phyloP scores from a whole-genome alignment of 805 yeast genomes.

The Ogataea saltuana region DNA sequence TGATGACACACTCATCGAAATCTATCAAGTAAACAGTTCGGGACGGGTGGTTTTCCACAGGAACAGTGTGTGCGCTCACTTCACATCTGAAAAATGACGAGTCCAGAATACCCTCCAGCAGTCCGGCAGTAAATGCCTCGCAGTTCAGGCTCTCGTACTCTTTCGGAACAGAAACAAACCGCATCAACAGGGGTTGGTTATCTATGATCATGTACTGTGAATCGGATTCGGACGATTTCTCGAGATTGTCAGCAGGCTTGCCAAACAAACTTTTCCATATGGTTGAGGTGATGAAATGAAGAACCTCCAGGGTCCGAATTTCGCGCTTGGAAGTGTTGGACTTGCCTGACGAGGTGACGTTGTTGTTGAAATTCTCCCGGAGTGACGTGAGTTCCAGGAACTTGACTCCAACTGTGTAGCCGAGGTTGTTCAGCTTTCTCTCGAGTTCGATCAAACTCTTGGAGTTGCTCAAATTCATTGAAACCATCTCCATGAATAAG shows the following conservation, averaged over 20 bases:
- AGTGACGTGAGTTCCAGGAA: constrained; percentile 66
- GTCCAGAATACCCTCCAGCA: constrained; percentile 80
- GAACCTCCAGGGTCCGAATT: constrained; percentile 65
- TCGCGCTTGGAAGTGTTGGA: constrained; percentile 69
- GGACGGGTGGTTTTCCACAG: constrained; percentile 55
- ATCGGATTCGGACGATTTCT: constrained; percentile 52
- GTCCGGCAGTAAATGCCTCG: constrained; percentile 82
- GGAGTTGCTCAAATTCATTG: constrained; percentile 60
- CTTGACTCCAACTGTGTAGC: constrained; percentile 76
- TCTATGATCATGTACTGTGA: constrained; percentile 80
- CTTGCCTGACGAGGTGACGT: constrained; percentile 49
- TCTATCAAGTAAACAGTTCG: constrained; percentile 77
- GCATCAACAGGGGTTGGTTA: constrained; percentile 67
- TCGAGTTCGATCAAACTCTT: constrained; percentile 70
- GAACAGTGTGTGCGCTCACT: constrained; percentile 83
- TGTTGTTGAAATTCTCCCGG: constrained; percentile 56
- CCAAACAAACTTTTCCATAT: constrained; percentile 79
- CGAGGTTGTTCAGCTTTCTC: constrained; percentile 60
- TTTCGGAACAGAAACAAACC: constrained; percentile 73
- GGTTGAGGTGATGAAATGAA: constrained; percentile 72
- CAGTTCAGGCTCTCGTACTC: constrained; percentile 78
- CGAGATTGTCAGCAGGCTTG: constrained; percentile 56
- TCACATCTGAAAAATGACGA: constrained; percentile 68
- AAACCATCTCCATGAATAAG: constrained; percentile 68
- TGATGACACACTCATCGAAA: constrained; percentile 58